phyloP scores from a whole-genome alignment of 108 stramenopile genomes.

The Parmales sp. region DNA sequence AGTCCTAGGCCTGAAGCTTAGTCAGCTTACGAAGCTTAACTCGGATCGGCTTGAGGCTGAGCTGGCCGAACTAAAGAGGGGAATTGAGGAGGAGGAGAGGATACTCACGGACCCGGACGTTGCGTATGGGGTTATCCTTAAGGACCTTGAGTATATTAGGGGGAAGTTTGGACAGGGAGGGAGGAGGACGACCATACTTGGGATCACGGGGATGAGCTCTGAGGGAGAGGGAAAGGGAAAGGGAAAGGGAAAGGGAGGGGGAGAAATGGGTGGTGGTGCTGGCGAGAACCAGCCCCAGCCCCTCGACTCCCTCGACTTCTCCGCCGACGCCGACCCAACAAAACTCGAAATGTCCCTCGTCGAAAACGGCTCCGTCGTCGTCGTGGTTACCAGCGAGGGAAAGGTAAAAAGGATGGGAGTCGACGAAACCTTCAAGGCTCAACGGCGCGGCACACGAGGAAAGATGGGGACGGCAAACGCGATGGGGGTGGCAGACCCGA shows the following conservation, averaged over 20 bases:
- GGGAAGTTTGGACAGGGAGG: too few species aligned
- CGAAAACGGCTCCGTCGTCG: conserved; percentile 62
- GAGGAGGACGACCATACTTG: too few species aligned
- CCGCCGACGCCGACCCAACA: too few species aligned
- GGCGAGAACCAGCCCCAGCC: too few species aligned
- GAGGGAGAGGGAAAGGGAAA: conserved; percentile 59
- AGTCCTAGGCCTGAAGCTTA: conserved; percentile 73
- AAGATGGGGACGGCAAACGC: conserved; percentile 59
- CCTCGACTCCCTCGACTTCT: conserved; percentile 30
- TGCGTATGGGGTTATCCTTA: too few species aligned
- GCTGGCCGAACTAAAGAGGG: conserved; percentile 40
- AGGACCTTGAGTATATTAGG: too few species aligned
- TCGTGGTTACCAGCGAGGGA: conserved; percentile 81
- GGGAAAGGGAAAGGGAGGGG: too few species aligned
- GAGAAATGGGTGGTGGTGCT: too few species aligned
- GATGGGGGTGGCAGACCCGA: conserved; percentile 38
- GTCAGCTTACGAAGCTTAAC: conserved; percentile 80
- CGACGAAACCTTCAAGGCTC: conserved; percentile 78
- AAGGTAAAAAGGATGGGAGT: conserved; percentile 94
- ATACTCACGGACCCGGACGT: conserved; percentile 56
- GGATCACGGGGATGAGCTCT: too few species aligned
- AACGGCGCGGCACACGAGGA: conserved; percentile 70
- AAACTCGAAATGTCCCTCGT: conserved; percentile 81
- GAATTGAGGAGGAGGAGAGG: conserved; percentile 33
- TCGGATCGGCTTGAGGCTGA: conserved; percentile 70